phyloP scores from a whole-genome alignment of 805 yeast genomes.

The Trichomonascus vanleenenianus region DNA sequence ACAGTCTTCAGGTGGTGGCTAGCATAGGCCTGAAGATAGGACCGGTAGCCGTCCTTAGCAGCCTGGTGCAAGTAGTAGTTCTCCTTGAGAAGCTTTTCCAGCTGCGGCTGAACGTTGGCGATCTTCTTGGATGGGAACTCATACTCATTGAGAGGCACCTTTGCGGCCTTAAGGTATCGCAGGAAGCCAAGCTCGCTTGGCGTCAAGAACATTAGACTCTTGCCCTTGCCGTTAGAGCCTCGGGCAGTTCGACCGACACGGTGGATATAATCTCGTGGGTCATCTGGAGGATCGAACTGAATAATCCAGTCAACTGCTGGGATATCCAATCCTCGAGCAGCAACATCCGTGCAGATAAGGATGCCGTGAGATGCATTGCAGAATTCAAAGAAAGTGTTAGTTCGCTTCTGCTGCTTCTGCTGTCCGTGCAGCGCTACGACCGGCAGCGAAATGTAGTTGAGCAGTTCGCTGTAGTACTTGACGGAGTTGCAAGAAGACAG shows the following conservation, averaged over 20 bases:
- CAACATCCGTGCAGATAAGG: conserved; percentile 93
- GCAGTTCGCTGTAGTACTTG: conserved; percentile 87
- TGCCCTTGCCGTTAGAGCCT: conserved; percentile 77
- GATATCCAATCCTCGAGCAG: conserved; percentile 97
- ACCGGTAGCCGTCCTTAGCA: conserved; percentile 95
- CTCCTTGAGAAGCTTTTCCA: conserved; percentile 82
- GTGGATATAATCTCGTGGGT: conserved; percentile 97
- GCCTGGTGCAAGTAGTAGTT: conserved; percentile 90
- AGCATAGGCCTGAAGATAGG: conserved; percentile 95
- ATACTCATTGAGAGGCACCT: conserved; percentile 94
- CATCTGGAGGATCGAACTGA: conserved; percentile 99
- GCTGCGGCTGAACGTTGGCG: conserved; percentile 91
- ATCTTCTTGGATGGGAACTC: conserved; percentile 92
- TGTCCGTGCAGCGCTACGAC: conserved; percentile 95
- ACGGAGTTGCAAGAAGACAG: conserved; percentile 96
- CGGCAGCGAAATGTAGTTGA: conserved; percentile 94
- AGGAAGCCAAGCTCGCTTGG: conserved; percentile 93
- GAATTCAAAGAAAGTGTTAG: conserved; percentile 96
- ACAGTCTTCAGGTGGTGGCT: conserved; percentile 95
- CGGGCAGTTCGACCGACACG: conserved; percentile 99
- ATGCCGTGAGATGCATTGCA: conserved; percentile 96
- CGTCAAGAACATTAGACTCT: conserved; percentile 87
- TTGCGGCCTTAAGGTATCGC: conserved; percentile 90
- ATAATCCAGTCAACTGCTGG: conserved; percentile 99
- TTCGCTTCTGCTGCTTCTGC: conserved; percentile 97